Percentiles rank a stretch among this genome's conserved stretches.
phyloP scores from a whole-genome alignment of 805 yeast genomes.

The Lipomyces starkeyi region DNA sequence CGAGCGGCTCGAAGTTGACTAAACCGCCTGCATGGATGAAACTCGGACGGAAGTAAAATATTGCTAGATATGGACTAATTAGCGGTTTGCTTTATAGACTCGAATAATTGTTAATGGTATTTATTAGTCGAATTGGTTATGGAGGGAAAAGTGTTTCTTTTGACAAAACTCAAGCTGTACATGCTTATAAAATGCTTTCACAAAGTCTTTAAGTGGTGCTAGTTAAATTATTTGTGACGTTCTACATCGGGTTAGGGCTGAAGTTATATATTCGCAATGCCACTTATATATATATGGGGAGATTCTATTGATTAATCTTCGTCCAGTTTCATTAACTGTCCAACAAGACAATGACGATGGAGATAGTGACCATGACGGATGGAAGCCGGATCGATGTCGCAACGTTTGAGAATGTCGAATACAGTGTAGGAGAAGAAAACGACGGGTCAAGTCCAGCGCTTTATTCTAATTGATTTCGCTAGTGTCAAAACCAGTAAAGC shows the following conservation, averaged over 20 bases:
- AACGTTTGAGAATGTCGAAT: conserved; percentile 49
- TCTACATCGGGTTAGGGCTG: too few relatives aligned
- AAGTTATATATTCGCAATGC: too few relatives aligned
- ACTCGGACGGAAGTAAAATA: conserved; percentile 22
- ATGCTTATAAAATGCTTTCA: conserved; percentile 6
- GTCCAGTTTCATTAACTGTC: too few relatives aligned
- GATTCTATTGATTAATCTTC: too few relatives aligned
- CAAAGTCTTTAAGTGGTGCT: background rate
- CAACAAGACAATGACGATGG: background rate
- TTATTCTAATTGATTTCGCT: conserved; percentile 25
- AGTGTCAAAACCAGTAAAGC: background rate
- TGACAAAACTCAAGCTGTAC: background rate
- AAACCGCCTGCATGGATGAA: conserved; percentile 37
- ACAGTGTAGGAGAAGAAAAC: conserved; percentile 43
- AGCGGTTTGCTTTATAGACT: background rate
- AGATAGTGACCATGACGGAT: conserved; percentile 26
- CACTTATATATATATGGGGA: too few relatives aligned
- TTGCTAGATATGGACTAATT: background rate
- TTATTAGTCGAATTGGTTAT: background rate
- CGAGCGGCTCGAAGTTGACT: conserved; percentile 11
- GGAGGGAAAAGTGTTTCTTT: background rate
- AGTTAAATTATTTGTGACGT: background rate
- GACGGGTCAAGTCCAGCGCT: conserved; percentile 52
- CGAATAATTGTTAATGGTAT: background rate
- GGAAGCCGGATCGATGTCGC: conserved; percentile 48